Percentiles rank a stretch among this genome's conserved stretches.
phyloP scores from a whole-genome alignment of 257 asterid species.

The Solanum chiquidenum region DNA sequence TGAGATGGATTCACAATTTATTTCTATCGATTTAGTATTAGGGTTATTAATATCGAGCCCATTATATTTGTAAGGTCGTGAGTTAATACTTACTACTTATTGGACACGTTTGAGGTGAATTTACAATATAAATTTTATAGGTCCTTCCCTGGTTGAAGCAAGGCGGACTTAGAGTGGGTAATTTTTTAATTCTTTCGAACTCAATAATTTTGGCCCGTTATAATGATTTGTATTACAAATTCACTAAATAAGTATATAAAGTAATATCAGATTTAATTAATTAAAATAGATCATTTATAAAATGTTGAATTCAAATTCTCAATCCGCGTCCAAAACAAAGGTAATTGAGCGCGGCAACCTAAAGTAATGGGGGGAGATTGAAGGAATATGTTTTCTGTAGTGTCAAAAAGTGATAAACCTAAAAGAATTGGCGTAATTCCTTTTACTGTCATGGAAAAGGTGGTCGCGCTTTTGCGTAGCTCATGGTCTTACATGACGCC shows the following conservation, averaged over 20 bases:
- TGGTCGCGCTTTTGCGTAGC: neutral
- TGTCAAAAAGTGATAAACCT: neutral
- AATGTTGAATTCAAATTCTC: neutral
- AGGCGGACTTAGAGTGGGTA: neutral
- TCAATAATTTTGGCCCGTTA: neutral
- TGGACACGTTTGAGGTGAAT: neutral
- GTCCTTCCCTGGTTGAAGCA: neutral
- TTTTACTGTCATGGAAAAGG: neutral
- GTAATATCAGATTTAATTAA: neutral
- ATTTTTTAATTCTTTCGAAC: neutral
- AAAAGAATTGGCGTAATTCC: neutral
- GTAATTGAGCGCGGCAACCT: neutral
- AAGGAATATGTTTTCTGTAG: neutral
- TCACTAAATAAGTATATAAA: neutral
- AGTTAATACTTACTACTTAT: neutral
- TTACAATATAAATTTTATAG: too few relatives aligned
- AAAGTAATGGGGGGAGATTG: neutral
- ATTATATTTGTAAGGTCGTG: neutral
- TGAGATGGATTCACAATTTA: neutral
- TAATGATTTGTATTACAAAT: neutral
- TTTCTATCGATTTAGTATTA: too few relatives aligned
- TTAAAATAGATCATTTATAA: neutral
- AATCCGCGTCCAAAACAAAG: neutral
- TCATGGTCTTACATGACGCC: neutral
- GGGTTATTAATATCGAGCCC: neutral